Evolutionary conservation across 2,329 filamentous ascomycete species (phyloP), one percentile per base, ranked within the genome.

Genomic region (Colletotrichum eremochloae): DNA sequence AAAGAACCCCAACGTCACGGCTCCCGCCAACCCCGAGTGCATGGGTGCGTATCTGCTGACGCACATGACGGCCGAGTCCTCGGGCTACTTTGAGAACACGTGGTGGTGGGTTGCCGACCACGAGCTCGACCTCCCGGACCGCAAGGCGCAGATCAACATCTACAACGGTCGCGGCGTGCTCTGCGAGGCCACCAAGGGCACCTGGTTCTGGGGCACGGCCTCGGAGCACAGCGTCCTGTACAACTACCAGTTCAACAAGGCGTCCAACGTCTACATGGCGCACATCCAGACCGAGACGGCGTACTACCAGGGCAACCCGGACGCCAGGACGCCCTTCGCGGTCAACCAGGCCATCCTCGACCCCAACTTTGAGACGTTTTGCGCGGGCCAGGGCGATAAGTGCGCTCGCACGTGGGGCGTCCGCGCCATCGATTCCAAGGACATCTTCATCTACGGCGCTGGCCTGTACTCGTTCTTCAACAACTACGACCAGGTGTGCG

Each of bases 81-180:
- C 90, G 76, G 89, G 90, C 57, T 97, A 97, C 83, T 85, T 97
- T 56, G 95, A 98, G 85, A 97, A 97, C 84, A 91, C 87, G 58
- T 97, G 94, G 94, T 92, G 94, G 81, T 97, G 95, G 94, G 92
- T 94, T 58, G 91, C 95, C 3, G 95, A 97, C 80, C 95, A 97
- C 85, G 94, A 97, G 79, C 91, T 97, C 33, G 95, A 97, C 80
- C 87, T 90, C 15, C 75, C 82, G 11, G 91, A 92, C 78, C 89
- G 93, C 81, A 90, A 92, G 79, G 46, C 50, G 14, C 93, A 96
- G 81, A 92, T 96, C 81, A 92, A 94, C 83, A 90, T 97, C 78
- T 97, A 93, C 89, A 97, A 94, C 80, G 94, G 94, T 60, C 93
- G 95, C 74, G 95, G 94, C 77, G 89, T 97, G 75, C 87, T 91